Percentiles rank a stretch among this genome's conserved stretches.
phyloP scores from a whole-genome alignment of 2,329 filamentous ascomycete species.

The Colletotrichum tofieldiae region DNA sequence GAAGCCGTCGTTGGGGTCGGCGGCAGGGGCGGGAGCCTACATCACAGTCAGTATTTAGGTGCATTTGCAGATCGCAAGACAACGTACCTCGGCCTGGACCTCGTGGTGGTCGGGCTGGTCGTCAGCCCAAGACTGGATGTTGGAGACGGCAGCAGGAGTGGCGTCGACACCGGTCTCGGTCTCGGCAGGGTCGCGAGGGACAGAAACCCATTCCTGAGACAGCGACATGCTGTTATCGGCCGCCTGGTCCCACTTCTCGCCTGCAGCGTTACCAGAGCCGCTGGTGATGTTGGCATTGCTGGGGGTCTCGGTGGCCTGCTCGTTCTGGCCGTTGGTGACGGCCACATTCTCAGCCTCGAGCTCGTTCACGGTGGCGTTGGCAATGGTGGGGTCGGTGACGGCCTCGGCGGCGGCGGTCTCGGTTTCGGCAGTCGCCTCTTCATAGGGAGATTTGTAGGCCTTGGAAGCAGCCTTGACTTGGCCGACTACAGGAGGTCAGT shows the following conservation, averaged over 20 bases:
- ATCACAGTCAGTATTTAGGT: conserved; percentile 13
- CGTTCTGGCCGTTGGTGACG: conserved; percentile 59
- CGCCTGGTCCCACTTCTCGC: conserved; percentile 75
- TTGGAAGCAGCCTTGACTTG: conserved; percentile 71
- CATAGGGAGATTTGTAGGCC: conserved; percentile 65
- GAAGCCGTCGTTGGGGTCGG: conserved; percentile 76
- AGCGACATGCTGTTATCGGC: conserved; percentile 59
- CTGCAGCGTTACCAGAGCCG: conserved; percentile 72
- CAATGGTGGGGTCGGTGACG: conserved; percentile 76
- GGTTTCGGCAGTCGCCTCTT: conserved; percentile 47
- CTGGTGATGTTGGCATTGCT: conserved; percentile 68
- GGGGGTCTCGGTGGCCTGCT: conserved; percentile 60
- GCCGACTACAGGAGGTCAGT: conserved; percentile 61
- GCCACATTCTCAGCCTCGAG: conserved; percentile 66
- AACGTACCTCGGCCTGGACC: conserved; percentile 60
- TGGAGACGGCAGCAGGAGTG: conserved; percentile 69
- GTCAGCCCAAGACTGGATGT: conserved; percentile 85
- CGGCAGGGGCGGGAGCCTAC: conserved; percentile 52
- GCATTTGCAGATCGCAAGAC: too few species aligned
- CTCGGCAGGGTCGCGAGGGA: conserved; percentile 77
- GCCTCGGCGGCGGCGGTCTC: conserved; percentile 50
- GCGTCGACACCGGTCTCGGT: conserved; percentile 77
- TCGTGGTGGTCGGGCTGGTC: conserved; percentile 82
- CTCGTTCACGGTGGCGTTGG: conserved; percentile 78
- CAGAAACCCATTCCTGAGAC: conserved; percentile 80